Conservation (phyloP, 1,284 basidiomycete genomes). For the Boletus holoroseus region DNA sequence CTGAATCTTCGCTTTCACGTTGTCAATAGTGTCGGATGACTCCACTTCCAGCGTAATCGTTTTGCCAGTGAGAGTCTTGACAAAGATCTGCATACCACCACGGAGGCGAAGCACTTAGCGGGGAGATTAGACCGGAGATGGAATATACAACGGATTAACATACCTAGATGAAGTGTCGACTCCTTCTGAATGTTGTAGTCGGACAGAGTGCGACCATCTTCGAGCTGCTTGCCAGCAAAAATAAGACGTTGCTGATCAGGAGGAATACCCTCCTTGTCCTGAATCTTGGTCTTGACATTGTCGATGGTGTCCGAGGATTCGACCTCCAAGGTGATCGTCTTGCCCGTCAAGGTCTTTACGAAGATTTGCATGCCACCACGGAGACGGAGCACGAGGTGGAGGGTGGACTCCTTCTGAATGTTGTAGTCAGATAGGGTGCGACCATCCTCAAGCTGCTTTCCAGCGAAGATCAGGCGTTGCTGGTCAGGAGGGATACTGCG, state of each 20-base stretch:
- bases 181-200: conserved; percentile 79
- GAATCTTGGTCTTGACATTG: conserved; percentile 81
- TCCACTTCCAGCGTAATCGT: conserved; percentile 87
- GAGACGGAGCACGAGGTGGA: conserved; percentile 80
- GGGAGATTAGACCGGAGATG: conserved; percentile 2
- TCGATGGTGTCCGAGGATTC: conserved; percentile 89
- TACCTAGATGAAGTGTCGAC: conserved; percentile 60
- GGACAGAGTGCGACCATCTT: conserved; percentile 78
- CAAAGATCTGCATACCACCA: conserved; percentile 72
- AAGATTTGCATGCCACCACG: conserved; percentile 90
- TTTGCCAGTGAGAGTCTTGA: conserved; percentile 75
- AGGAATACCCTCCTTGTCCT: conserved; percentile 79
- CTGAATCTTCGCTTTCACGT: conserved; percentile 82
- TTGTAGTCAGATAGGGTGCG: conserved; percentile 82
- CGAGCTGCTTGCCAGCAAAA: conserved; percentile 82
- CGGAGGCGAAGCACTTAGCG: conserved; percentile 55
- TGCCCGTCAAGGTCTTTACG: conserved; percentile 86
- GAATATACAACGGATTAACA: not conserved
- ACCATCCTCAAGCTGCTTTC: conserved; percentile 82
- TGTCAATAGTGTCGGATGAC: conserved; percentile 86
- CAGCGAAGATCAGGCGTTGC: conserved; percentile 83
- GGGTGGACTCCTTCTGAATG: conserved; percentile 74
- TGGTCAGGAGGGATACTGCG: conserved; percentile 72
- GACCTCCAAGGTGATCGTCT: conserved; percentile 93
- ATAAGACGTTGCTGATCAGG: conserved; percentile 78